Percentiles rank a stretch among this genome's conserved stretches.
Conservation (phyloP, 2,329 filamentous ascomycete genomes). For the Cladosporium cucumerinum region DNA sequence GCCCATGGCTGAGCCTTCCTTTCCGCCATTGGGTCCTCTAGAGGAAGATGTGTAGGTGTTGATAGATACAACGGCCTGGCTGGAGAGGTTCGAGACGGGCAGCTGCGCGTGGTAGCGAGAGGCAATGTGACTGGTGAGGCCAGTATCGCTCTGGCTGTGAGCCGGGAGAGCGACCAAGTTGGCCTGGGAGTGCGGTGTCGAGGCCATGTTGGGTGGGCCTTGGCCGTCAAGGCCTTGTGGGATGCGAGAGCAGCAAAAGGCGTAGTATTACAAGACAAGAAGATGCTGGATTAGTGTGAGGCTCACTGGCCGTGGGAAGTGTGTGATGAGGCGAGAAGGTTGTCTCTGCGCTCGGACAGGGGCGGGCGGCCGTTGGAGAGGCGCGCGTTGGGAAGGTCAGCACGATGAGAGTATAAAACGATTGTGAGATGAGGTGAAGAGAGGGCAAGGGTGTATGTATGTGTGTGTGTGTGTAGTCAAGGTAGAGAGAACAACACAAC, state of each 20-base stretch:
- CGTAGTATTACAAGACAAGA: constrained; percentile 1
- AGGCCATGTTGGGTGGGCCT: constrained; percentile 27
- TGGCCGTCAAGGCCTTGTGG: constrained; percentile 27
- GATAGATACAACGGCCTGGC: constrained; percentile 83
- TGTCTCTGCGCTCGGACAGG: background rate
- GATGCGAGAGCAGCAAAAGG: background rate
- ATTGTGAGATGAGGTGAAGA: background rate
- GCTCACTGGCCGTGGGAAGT: background rate
- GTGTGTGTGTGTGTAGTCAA: background rate
- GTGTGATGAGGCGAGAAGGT: background rate
- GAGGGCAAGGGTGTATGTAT: background rate
- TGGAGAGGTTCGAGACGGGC: constrained; percentile 83
- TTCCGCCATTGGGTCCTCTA: constrained; percentile 84
- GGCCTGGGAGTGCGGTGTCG: constrained; percentile 67
- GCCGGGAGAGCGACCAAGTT: constrained; percentile 85
- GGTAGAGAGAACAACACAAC: background rate
- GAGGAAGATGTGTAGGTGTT: constrained; percentile 92
- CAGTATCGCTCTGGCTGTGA: constrained; percentile 69
- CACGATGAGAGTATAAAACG: constrained; percentile 9
- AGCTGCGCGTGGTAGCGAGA: constrained; percentile 88
- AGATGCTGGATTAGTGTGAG: constrained; percentile 11
- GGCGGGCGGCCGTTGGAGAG: constrained; percentile 3
- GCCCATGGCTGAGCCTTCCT: constrained; percentile 86
- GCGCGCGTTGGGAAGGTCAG: constrained; percentile 16
- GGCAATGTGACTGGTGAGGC: constrained; percentile 73